A percentile compares a stretch with the other conserved stretches of the same genome.
Conservation (phyloP, 2,329 filamentous ascomycete genomes). For the Penicillium janthinellum region DNA sequence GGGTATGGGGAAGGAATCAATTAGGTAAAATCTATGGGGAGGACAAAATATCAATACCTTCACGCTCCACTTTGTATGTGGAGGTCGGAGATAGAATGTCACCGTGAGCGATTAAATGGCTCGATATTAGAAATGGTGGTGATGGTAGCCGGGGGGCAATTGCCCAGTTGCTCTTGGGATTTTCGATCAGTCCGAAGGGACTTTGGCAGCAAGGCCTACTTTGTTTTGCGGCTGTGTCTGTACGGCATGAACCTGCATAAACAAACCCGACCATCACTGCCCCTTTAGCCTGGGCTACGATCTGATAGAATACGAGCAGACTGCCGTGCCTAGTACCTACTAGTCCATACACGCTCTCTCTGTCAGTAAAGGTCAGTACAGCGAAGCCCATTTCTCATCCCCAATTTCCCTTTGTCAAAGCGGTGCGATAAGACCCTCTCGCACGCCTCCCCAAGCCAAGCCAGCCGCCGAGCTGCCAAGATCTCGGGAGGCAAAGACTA, state of each 20-base stretch:
- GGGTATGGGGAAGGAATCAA: slow-evolving; percentile 6
- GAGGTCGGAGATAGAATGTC: not conserved
- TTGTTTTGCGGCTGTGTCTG: not conserved
- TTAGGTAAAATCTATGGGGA: slow-evolving; percentile 2
- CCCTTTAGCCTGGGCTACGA: not conserved
- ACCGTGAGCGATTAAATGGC: not conserved
- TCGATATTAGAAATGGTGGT: not conserved
- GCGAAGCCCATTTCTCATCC: not conserved
- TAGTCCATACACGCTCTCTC: slow-evolving; percentile 5
- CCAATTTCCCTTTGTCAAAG: slow-evolving; percentile 7
- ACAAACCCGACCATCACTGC: not conserved
- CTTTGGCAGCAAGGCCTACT: not conserved
- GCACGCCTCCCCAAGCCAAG: not conserved
- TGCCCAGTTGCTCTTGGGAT: not conserved
- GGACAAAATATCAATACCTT: not conserved
- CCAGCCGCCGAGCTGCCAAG: slow-evolving; percentile 16
- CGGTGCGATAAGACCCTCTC: slow-evolving; percentile 9
- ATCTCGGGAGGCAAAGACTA: slow-evolving; percentile 12
- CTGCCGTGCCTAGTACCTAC: not conserved
- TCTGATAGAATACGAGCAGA: not conserved
- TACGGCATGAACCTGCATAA: not conserved
- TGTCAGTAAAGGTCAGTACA: no score
- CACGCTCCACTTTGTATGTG: not conserved
- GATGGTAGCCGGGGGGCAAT: not conserved
- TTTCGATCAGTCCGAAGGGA: not conserved